phyloP scores from a whole-genome alignment of 148 eudicot species.

The Chenopodium suecicum region DNA sequence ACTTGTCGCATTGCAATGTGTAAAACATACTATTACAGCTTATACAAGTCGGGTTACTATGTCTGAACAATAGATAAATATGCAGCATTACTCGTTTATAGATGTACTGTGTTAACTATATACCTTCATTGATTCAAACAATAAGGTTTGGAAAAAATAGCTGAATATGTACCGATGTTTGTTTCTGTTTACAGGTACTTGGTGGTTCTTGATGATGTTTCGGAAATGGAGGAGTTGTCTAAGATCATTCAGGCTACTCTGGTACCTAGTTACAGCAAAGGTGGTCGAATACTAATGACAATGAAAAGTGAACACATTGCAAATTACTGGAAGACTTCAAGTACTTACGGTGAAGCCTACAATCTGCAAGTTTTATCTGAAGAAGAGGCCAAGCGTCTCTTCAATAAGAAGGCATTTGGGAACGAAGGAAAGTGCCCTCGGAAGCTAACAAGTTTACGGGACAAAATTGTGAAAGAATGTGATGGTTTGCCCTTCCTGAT shows the following conservation, averaged over 20 bases:
- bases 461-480: constrained; percentile 10
- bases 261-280: neutral
- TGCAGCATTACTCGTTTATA: too few relatives aligned
- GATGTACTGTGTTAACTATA: too few relatives aligned
- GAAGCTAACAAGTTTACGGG: neutral
- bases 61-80: too few relatives aligned
- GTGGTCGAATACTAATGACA: constrained; percentile 8
- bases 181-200: constrained; percentile 1
- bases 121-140: too few relatives aligned
- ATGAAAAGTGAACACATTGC: constrained; percentile 4
- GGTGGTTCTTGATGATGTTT: constrained; percentile 12
- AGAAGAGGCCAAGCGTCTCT: neutral
- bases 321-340: constrained; percentile 7
- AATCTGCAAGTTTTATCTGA: neutral
- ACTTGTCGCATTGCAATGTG: too few relatives aligned
- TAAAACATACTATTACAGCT: too few relatives aligned
- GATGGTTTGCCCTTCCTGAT: constrained; percentile 12
- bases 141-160: too few relatives aligned
- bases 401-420: constrained; percentile 14
- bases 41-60: too few relatives aligned
- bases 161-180: too few relatives aligned
- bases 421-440: constrained; percentile 8
- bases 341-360: neutral
- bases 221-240: neutral
- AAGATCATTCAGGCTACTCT: constrained; percentile 1